These are phyloP conservation scores for Thelonectria rubi DNA, from an alignment of 2,329 filamentous ascomycete genomes.

Conservation along the genomic window DNA sequence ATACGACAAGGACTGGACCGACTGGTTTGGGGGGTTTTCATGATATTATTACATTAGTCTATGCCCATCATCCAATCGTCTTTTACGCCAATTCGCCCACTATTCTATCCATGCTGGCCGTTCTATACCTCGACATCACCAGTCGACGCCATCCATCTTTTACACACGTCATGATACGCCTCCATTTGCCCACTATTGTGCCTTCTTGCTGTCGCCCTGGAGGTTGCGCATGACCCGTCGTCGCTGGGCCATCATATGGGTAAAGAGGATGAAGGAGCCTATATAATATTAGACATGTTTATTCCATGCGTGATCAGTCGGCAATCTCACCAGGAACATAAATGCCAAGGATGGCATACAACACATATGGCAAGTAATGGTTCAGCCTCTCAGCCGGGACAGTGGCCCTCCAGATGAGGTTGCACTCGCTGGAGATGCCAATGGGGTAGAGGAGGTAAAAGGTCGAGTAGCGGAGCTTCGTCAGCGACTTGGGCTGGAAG, in stretches of 20 bases:
- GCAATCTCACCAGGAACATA: conserved; percentile 79
- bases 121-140: neutral
- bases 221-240: conserved; percentile 77
- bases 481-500: conserved; percentile 70
- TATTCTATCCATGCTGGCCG: neutral
- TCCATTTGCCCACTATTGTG: conserved; percentile 33
- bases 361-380: conserved; percentile 62
- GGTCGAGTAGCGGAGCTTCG: conserved; percentile 89
- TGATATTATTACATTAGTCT: conserved; percentile 19
- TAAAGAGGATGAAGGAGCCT: conserved; percentile 85
- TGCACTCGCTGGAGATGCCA: conserved; percentile 88
- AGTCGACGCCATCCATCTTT: neutral
- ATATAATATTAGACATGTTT: conserved; percentile 5
- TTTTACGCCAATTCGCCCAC: neutral
- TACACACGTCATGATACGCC: neutral
- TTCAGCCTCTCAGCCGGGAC: conserved; percentile 61
- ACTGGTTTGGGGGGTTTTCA: neutral
- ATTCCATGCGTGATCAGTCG: neutral
- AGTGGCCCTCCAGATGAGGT: conserved; percentile 77
- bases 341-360: conserved; percentile 73
- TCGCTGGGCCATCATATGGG: conserved; percentile 93
- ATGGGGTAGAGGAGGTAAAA: conserved; percentile 94
- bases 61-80: neutral
- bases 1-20: neutral
- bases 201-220: conserved; percentile 57